Conservation (phyloP, 306 rosid genomes). For the Quercus agrifolia region DNA sequence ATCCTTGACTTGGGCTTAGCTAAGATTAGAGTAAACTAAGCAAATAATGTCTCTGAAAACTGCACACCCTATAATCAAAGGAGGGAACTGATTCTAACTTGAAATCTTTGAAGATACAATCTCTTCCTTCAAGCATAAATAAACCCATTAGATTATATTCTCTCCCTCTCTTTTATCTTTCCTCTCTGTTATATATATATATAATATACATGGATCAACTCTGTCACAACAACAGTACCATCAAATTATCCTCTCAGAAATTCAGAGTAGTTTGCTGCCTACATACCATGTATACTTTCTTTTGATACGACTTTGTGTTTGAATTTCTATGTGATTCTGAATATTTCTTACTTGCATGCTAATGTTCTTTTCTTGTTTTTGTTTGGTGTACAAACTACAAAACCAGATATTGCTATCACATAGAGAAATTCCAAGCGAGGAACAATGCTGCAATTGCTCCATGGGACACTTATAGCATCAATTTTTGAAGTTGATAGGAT, state of each 20-base stretch:
- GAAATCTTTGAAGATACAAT: constrained; percentile 26
- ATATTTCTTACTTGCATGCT: not conserved
- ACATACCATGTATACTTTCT: not conserved
- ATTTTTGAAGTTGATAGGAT: constrained; percentile 51
- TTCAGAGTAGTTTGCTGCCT: not conserved
- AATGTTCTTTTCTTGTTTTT: not conserved
- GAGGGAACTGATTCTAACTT: constrained; percentile 49
- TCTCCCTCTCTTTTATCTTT: not conserved
- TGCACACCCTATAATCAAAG: constrained; percentile 38
- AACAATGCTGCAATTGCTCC: constrained; percentile 55
- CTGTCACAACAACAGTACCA: not conserved
- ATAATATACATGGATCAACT: not conserved
- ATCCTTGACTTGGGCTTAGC: no score
- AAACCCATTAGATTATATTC: constrained; percentile 15
- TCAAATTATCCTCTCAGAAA: not conserved
- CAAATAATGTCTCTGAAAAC: no score
- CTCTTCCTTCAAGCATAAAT: constrained; percentile 46
- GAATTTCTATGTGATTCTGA: no score
- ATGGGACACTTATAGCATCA: constrained; percentile 56
- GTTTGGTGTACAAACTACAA: not conserved
- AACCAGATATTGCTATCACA: not conserved
- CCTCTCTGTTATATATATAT: not conserved
- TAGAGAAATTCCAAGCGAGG: not conserved
- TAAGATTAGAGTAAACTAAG: no score
- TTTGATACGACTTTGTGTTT: not conserved